Evolutionary conservation across 805 yeast species (phyloP).

Genomic region (Myxozyma monticola): DNA sequence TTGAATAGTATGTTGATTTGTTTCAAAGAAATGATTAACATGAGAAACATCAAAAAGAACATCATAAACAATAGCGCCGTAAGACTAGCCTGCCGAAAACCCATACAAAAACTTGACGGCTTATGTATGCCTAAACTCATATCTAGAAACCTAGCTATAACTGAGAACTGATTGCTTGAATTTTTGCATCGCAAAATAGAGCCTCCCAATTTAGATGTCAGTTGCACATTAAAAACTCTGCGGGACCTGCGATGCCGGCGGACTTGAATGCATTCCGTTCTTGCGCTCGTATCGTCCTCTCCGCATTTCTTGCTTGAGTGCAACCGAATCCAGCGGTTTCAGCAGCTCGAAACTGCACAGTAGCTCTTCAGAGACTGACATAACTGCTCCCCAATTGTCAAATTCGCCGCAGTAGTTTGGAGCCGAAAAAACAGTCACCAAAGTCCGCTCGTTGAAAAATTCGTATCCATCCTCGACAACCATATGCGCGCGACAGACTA

Average conservation of each 20-base stretch:
- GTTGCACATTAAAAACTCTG: conserved; percentile 28
- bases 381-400: conserved; percentile 97
- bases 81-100: too few relatives aligned
- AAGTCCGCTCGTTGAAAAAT: conserved; percentile 67
- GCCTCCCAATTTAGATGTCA: too few relatives aligned
- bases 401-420: conserved; percentile 82
- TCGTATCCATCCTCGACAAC: conserved; percentile 82
- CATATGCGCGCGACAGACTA: conserved; percentile 86
- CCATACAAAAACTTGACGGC: too few relatives aligned
- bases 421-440: conserved; percentile 73
- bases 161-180: too few relatives aligned
- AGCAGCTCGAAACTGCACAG: conserved; percentile 89
- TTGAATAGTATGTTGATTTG: too few relatives aligned
- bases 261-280: conserved; percentile 42
- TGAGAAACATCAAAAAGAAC: too few relatives aligned
- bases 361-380: conserved; percentile 92
- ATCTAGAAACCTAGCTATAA: too few relatives aligned
- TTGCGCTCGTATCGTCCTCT: conserved; percentile 66
- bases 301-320: conserved; percentile 91
- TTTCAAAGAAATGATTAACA: too few relatives aligned
- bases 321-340: conserved; percentile 91
- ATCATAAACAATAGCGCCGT: too few relatives aligned
- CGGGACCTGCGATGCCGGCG: conserved; percentile 34
- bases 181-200: too few relatives aligned
- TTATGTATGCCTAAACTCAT: too few relatives aligned